Conservation (phyloP, 2,329 filamentous ascomycete genomes). For the Diaporthe ampelina region DNA sequence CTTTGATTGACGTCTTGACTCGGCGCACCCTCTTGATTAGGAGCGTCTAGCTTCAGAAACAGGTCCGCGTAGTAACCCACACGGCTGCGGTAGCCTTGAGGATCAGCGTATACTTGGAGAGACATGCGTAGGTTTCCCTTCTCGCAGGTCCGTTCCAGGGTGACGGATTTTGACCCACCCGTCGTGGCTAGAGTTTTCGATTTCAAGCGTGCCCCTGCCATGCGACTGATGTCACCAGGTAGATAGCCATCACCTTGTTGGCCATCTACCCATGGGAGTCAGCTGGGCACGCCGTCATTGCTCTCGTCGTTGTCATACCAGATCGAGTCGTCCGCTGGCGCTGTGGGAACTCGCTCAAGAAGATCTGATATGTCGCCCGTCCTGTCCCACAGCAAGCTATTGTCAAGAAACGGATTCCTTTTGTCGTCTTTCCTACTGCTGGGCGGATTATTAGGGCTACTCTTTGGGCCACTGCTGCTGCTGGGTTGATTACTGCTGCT, state of each 20-base stretch:
- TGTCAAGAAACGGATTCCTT: no score
- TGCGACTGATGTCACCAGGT: constrained; percentile 2
- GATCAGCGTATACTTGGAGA: constrained; percentile 13
- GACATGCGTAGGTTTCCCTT: background rate
- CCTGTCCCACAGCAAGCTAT: no score
- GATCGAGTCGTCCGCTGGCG: no score
- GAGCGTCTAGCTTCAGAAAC: background rate
- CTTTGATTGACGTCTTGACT: background rate
- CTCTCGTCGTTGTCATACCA: background rate
- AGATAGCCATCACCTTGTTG: background rate
- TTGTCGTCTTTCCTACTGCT: no score
- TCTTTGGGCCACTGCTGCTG: no score
- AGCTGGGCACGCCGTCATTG: background rate
- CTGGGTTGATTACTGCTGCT: no score
- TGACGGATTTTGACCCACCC: background rate
- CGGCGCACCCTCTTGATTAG: no score
- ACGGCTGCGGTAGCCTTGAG: constrained; percentile 9
- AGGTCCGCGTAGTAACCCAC: constrained; percentile 28
- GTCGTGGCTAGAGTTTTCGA: background rate
- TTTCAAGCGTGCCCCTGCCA: background rate
- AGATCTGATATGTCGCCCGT: background rate
- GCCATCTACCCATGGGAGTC: background rate
- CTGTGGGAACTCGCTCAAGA: no score
- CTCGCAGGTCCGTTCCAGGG: background rate
- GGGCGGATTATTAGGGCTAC: no score